phyloP scores from a whole-genome alignment of 306 rosid genomes.

The Cicer pinnatifidum region DNA sequence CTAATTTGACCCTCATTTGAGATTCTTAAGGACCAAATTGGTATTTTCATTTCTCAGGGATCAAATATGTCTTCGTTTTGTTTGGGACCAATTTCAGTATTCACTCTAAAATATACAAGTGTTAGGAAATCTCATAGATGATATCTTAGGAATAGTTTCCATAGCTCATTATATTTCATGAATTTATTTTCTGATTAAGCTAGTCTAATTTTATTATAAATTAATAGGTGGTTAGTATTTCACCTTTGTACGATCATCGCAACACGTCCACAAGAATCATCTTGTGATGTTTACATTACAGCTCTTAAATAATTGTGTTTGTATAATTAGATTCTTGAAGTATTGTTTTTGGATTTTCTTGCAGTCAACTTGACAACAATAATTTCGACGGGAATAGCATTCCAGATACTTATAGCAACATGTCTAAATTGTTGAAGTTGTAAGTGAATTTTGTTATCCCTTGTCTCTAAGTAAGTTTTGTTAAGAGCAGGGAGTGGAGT shows the following conservation, averaged over 20 bases:
- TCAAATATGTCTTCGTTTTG: neutral
- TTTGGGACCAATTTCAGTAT: neutral
- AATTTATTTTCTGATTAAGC: neutral
- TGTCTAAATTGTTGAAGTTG: slow-evolving; percentile 68
- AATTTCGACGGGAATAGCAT: slow-evolving; percentile 64
- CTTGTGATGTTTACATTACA: neutral
- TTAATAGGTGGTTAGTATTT: neutral
- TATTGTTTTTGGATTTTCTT: slow-evolving; percentile 43
- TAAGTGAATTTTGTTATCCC: slow-evolving; percentile 54
- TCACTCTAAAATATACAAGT: neutral
- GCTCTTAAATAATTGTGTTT: slow-evolving; percentile 7
- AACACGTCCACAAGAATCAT: neutral
- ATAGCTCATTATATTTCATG: neutral
- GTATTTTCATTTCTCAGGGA: neutral
- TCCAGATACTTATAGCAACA: slow-evolving; percentile 65
- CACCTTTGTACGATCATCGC: neutral
- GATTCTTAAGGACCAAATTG: neutral
- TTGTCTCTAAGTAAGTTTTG: slow-evolving; percentile 31
- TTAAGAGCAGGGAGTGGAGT: slow-evolving; percentile 16
- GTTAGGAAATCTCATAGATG: neutral
- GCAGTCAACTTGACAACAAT: slow-evolving; percentile 94
- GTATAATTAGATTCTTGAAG: slow-evolving; percentile 13
- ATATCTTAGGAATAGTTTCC: slow-evolving; percentile 2
- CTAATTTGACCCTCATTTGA: neutral
- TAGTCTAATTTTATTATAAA: neutral